Evolutionary conservation across 2,329 filamentous ascomycete species (phyloP), one percentile per base, ranked within the genome.

Genomic region (Aspergillus neotritici): DNA sequence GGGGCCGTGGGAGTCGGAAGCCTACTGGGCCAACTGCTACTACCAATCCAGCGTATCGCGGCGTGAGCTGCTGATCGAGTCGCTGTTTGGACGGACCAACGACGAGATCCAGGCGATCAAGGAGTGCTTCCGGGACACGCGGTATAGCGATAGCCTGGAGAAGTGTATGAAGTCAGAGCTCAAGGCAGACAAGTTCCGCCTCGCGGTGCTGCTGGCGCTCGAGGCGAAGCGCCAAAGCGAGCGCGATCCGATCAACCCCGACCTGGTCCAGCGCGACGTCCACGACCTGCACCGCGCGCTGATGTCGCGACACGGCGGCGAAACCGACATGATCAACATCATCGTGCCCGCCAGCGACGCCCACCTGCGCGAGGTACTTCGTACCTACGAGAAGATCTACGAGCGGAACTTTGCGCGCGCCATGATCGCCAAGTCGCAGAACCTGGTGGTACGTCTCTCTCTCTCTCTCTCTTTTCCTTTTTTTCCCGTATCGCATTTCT

Each of bases 21-120:
- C 88, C 0, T 95, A 95, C 74, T 98, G 93, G 90, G 89, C 91
- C 47, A 97, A 96, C 65, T 95, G 88, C 67, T 97, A 89, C 83
- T 97, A 96, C 69, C 91, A 96, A 62, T 83, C 84, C 31, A 86
- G 91, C 65, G 86, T 84, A 57, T 87, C 83, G 6, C 79, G 88
- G 3, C 81, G 90, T 5, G 91, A 97, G 66, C 75, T 98, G 30
- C 78, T 98, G 41, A 96, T 97, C 56, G 93, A 98, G 67, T 81
- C 83, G 5, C 77, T 98, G 14, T 94, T 96, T 82, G 93, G 93
- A 0, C 81, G 90, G 5, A 82, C 82, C 21, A 96, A 96, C 64
- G 74, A 79, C n/a, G 93, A 97, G 60, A 87, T 97, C 49, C 77
- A 79, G 9, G 75, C 78, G 48, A 96, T 98, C 73, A 95, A 94